Conservation (phyloP, 331 rosid genomes). For the Malus hybrid region DNA sequence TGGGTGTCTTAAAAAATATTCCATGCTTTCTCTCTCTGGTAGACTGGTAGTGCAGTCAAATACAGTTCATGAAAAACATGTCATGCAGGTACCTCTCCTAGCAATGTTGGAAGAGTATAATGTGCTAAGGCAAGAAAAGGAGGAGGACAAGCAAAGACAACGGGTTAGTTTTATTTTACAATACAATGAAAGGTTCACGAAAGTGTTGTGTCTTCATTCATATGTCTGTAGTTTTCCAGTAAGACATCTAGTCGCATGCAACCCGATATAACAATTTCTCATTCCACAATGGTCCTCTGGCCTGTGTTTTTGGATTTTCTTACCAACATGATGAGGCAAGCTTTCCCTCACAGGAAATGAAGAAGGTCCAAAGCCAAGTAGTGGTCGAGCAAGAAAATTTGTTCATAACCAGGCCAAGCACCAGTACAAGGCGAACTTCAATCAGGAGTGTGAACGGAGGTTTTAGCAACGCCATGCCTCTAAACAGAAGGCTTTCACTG, state of each 20-base stretch:
- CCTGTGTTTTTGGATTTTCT: not conserved
- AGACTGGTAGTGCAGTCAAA: not conserved
- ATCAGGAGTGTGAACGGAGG: constrained; percentile 49
- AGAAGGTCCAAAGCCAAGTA: constrained; percentile 59
- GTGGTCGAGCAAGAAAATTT: constrained; percentile 44
- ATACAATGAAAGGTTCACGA: not conserved
- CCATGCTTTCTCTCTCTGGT: not conserved
- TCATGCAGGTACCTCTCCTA: constrained; percentile 64
- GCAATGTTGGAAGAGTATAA: constrained; percentile 80
- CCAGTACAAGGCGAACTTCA: constrained; percentile 57
- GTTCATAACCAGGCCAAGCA: constrained; percentile 51
- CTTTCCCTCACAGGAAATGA: constrained; percentile 58
- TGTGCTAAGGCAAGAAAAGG: constrained; percentile 57
- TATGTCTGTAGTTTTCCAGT: not conserved
- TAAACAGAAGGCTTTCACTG: constrained; percentile 55
- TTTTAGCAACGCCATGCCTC: constrained; percentile 30
- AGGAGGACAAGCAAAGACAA: constrained; percentile 73
- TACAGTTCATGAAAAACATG: not conserved
- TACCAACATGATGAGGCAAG: constrained; percentile 2
- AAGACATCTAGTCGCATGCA: not conserved
- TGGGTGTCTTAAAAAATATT: not conserved
- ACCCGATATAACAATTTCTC: not conserved
- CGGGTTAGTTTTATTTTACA: constrained; percentile 46
- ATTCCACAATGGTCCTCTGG: not conserved
- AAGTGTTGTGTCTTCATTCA: no score